Evolutionary conservation across 768 basidiomycete genomes (phyloP), one percentile per base, ranked within the genome.

Genomic region (Trametes gibbosa): DNA sequence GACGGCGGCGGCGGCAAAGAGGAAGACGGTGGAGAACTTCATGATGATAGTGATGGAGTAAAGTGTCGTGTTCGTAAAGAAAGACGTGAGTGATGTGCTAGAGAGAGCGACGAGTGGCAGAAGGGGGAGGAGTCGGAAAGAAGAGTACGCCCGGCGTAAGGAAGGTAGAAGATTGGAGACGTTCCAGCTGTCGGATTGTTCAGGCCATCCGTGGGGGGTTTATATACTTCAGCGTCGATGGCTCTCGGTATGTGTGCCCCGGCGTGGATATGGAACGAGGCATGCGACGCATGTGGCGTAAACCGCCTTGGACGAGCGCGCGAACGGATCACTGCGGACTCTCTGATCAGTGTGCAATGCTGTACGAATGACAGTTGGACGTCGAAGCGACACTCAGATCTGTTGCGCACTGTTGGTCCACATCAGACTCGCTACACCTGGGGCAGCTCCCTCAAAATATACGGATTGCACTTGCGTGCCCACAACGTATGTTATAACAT

Each of bases 21-120:
- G 51, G 59, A 72, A 50, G 54, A 69, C 48, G 53, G 67, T 73
- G 62, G 70, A 61, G 67, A 75, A 73, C 69, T 76, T 77, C 77
- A 70, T 70, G 52, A 53, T 62, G 55, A 37, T 61, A 10, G 23
- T 51, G 25, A 55, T 16, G 25, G 25, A 29, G 57, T 34, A 32
- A 10, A 32, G 4, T 32, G 29, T 32, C 29, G 40, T 43, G 48
- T n/a, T 43, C 42, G 42, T 19, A 21, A 23, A n/a, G 40, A 16
- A 29, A 17, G 23, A 9, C 19, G 42, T 27, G 14, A 39, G 25
- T 32, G 54, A 50, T 55, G 49, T 62, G 56, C 60, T 61, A 62
- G 56, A 57, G 40, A 59, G 49, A 53, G 61, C 56, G 55, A 58
- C 61, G 61, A 46, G 47, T 23, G 25, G 25, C 46, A 49, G 37